Evolutionary conservation across 495 filamentous ascomycete genomes (phyloP).

Genomic region (Aspergillus heteromorphus): DNA sequence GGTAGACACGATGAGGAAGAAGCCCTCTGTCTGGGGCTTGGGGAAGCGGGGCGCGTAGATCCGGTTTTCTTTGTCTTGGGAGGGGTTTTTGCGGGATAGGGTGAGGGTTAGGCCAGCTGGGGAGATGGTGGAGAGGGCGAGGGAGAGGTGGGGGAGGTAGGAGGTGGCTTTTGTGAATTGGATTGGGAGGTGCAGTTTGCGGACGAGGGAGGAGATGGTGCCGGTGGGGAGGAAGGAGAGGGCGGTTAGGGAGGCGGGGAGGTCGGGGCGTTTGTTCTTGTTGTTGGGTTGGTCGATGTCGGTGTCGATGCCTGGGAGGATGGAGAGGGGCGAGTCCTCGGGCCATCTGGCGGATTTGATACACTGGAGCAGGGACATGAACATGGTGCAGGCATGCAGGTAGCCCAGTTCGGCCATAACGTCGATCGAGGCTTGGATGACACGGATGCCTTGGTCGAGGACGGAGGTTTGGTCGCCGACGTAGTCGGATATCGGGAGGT

Average conservation of each 20-base stretch:
- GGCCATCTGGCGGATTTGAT: slow-evolving; percentile 94
- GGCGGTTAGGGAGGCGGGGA: slow-evolving; percentile 20
- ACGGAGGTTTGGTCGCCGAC: slow-evolving; percentile 88
- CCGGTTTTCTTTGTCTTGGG: slow-evolving; percentile 55
- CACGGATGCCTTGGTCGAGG: slow-evolving; percentile 92
- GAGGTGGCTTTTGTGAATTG: slow-evolving; percentile 27
- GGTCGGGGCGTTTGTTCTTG: slow-evolving; percentile 23
- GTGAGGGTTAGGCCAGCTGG: slow-evolving; percentile 57
- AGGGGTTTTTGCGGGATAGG: slow-evolving; percentile 61
- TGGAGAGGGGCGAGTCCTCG: slow-evolving; percentile 67
- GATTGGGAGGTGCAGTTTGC: slow-evolving; percentile 25
- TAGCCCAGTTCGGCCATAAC: slow-evolving; percentile 88
- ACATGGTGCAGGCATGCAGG: slow-evolving; percentile 62
- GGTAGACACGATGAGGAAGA: slow-evolving; percentile 66
- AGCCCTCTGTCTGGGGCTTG: slow-evolving; percentile 92
- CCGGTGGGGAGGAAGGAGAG: slow-evolving; percentile 23
- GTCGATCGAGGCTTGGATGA: slow-evolving; percentile 86
- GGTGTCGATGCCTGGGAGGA: slow-evolving; percentile 71
- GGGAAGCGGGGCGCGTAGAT: slow-evolving; percentile 87
- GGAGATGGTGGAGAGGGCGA: slow-evolving; percentile 55
- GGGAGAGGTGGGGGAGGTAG: slow-evolving; percentile 41
- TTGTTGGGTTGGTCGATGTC: slow-evolving; percentile 13
- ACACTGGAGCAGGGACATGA: slow-evolving; percentile 82
- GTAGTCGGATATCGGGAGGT: slow-evolving; percentile 93
- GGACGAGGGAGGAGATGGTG: slow-evolving; percentile 21